A percentile compares a stretch with the other conserved stretches of the same genome.
Conservation (phyloP, 768 basidiomycete genomes). For the Xerocomus spinulosus region DNA sequence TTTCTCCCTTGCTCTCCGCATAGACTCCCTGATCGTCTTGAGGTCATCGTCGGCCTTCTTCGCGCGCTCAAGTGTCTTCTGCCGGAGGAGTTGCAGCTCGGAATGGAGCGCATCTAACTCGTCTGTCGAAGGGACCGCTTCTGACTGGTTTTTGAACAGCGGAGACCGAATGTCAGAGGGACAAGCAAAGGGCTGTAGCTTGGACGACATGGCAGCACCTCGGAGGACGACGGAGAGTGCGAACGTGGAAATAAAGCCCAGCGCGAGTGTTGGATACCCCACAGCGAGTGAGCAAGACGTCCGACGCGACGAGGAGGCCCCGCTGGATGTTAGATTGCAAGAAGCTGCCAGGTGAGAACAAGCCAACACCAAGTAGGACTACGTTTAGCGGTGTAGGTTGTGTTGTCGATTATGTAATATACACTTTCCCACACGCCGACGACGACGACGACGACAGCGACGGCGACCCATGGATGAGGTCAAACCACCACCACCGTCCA, state of each 20-base stretch:
- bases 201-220: slow-evolving; percentile 53
- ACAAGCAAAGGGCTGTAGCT: slow-evolving; percentile 45
- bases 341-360: slow-evolving; percentile 21
- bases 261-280: slow-evolving; percentile 9
- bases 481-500: background rate
- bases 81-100: slow-evolving; percentile 54
- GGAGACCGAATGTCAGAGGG: slow-evolving; percentile 52
- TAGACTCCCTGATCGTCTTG: slow-evolving; percentile 68
- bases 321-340: slow-evolving; percentile 15
- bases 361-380: slow-evolving; percentile 16
- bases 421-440: slow-evolving; percentile 19
- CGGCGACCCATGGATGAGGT: background rate
- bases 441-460: slow-evolving; percentile 10
- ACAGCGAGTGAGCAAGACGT: slow-evolving; percentile 8
- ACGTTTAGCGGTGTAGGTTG: slow-evolving; percentile 28
- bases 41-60: slow-evolving; percentile 77
- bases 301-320: slow-evolving; percentile 15
- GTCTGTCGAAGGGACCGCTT: slow-evolving; percentile 63
- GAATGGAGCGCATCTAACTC: slow-evolving; percentile 63
- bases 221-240: slow-evolving; percentile 14
- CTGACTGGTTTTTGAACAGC: slow-evolving; percentile 59
- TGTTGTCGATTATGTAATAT: slow-evolving; percentile 27
- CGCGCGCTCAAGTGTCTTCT: slow-evolving; percentile 54
- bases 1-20: slow-evolving; percentile 72
- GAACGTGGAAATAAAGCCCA: slow-evolving; percentile 8